These are phyloP conservation scores for Botrytis byssoidea DNA, from an alignment of 2,329 filamentous ascomycete genomes.

Conservation along the genomic window DNA sequence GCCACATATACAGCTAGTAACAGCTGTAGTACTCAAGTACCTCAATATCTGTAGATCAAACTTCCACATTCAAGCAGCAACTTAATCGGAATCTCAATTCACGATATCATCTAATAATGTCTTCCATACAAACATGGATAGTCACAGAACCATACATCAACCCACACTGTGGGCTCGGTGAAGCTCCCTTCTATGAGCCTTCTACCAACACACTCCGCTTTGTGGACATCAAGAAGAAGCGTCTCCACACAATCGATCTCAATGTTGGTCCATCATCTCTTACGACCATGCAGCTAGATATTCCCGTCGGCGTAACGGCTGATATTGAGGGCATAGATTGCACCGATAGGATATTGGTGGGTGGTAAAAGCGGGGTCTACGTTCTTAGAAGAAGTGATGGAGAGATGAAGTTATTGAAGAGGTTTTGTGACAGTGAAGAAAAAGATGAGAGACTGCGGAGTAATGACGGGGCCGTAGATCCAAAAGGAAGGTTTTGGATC, in stretches of 20 bases:
- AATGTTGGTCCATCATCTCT: slow-evolving; percentile 48
- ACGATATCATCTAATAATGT: background rate
- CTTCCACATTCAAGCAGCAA: background rate
- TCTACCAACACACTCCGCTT: slow-evolving; percentile 67
- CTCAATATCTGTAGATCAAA: background rate
- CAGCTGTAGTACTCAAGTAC: background rate
- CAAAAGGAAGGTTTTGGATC: slow-evolving; percentile 78
- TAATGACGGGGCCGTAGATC: slow-evolving; percentile 83
- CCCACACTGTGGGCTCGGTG: slow-evolving; percentile 64
- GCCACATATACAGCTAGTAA: background rate
- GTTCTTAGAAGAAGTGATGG: slow-evolving; percentile 64
- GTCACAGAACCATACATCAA: slow-evolving; percentile 54
- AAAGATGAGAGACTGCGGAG: slow-evolving; percentile 53
- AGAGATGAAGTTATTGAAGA: slow-evolving; percentile 52
- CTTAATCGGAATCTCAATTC: background rate
- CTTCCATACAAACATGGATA: slow-evolving; percentile 45
- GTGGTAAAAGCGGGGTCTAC: slow-evolving; percentile 80
- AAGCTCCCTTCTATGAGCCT: slow-evolving; percentile 72
- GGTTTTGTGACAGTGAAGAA: slow-evolving; percentile 44
- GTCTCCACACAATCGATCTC: slow-evolving; percentile 70
- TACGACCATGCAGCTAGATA: slow-evolving; percentile 48
- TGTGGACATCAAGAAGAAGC: slow-evolving; percentile 78
- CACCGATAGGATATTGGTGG: slow-evolving; percentile 67
- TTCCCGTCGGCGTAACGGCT: slow-evolving; percentile 65
- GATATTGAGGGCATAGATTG: slow-evolving; percentile 68